phyloP scores from a whole-genome alignment of 2,329 filamentous ascomycete species.

The Xylariomycetidae sp. region DNA sequence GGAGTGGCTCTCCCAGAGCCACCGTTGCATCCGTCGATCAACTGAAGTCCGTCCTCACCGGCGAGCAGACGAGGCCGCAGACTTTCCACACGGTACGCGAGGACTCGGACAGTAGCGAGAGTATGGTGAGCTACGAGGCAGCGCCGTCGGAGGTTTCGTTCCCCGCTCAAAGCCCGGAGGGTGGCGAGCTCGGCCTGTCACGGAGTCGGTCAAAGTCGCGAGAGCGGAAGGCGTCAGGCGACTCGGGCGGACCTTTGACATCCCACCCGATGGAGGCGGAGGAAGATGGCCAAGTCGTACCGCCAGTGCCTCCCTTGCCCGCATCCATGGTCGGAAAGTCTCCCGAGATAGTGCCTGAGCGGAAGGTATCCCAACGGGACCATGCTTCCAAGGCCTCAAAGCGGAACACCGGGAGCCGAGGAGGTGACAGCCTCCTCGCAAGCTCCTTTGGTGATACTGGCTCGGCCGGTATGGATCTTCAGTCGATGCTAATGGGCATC shows the following conservation, averaged over 20 bases:
- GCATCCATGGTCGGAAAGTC: slow-evolving; percentile 20
- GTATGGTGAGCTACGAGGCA: slow-evolving; percentile 65
- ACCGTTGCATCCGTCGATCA: slow-evolving; percentile 58
- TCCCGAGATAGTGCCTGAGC: slow-evolving; percentile 13
- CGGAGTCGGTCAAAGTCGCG: slow-evolving; percentile 20
- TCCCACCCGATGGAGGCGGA: slow-evolving; percentile 26
- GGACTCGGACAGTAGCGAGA: slow-evolving; percentile 53
- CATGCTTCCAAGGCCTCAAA: slow-evolving; percentile 24
- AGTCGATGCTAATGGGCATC: slow-evolving; percentile 28
- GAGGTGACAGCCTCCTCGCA: slow-evolving; percentile 21
- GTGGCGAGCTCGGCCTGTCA: slow-evolving; percentile 13
- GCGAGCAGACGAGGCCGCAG: slow-evolving; percentile 37
- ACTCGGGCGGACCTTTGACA: slow-evolving; percentile 21
- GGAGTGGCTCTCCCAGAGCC: slow-evolving; percentile 37
- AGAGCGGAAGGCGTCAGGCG: slow-evolving; percentile 21
- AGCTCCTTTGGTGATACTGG: slow-evolving; percentile 16
- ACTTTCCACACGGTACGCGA: slow-evolving; percentile 33
- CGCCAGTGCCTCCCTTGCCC: slow-evolving; percentile 52
- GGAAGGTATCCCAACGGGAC: slow-evolving; percentile 18
- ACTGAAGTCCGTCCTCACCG: slow-evolving; percentile 55
- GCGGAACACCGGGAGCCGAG: slow-evolving; percentile 23
- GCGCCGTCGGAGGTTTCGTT: slow-evolving; percentile 62
- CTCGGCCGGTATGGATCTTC: slow-evolving; percentile 21
- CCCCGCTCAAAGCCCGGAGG: slow-evolving; percentile 35
- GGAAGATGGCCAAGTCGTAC: slow-evolving; percentile 33